These are phyloP conservation scores for Acanthochlamys bracteata DNA, from an alignment of 106 monocot genomes.

Conservation along the genomic window DNA sequence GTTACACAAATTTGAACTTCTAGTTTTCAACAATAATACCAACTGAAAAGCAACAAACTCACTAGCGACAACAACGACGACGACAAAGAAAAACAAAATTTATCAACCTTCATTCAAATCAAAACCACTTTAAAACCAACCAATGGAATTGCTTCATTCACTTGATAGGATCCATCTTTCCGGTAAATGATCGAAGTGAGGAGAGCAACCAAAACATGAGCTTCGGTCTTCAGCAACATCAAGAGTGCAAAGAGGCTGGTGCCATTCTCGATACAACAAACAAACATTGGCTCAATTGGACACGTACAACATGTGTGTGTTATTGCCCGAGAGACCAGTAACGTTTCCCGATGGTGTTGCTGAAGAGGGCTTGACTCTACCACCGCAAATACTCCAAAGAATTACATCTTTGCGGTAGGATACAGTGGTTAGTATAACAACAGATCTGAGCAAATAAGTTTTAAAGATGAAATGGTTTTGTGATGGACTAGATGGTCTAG, in stretches of 20 bases:
- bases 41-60: no score
- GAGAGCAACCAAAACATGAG: constrained; percentile 99
- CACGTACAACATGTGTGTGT: constrained; percentile 78
- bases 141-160: not conserved
- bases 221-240: constrained; percentile 82
- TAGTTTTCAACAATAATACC: no score
- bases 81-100: not conserved
- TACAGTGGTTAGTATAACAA: no score
- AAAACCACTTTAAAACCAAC: not conserved
- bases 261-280: constrained; percentile 89
- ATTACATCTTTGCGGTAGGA: constrained; percentile 51
- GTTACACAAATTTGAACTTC: no score
- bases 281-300: constrained; percentile 87
- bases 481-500: no score
- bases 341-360: constrained; percentile 65
- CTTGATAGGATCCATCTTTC: constrained; percentile 92
- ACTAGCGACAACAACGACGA: not conserved
- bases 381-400: constrained; percentile 58
- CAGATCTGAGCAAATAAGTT: no score
- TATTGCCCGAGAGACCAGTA: constrained; percentile 48
- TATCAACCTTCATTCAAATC: no score
- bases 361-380: constrained; percentile 41
- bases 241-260: constrained; percentile 81
- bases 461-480: no score
- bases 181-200: constrained; percentile 95